A percentile compares a stretch with the other conserved stretches of the same genome.
These are phyloP conservation scores for Plasmodium gaboni DNA, from an alignment of 169 alveolate genomes.

Conservation along the genomic window DNA sequence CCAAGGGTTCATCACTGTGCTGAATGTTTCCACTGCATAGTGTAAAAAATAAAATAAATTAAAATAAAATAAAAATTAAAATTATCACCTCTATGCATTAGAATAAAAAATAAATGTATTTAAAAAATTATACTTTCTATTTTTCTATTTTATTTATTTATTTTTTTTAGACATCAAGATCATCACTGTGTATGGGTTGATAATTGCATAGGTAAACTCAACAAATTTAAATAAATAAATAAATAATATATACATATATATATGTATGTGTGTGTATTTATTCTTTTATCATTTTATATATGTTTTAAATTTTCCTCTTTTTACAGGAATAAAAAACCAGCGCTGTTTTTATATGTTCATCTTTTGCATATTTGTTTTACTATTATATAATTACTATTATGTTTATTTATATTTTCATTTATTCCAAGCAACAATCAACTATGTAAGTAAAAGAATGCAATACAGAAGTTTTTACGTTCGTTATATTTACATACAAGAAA, in stretches of 20 bases:
- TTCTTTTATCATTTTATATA: background rate
- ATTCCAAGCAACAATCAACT: slow-evolving; percentile 26
- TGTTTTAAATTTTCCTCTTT: slow-evolving; percentile 76
- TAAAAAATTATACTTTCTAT: too few species aligned
- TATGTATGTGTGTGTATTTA: background rate
- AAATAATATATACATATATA: slow-evolving; percentile 19
- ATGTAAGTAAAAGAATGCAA: slow-evolving; percentile 40
- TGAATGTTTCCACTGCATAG: slow-evolving; percentile 86
- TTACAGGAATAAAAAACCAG: slow-evolving; percentile 78
- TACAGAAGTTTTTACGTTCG: background rate
- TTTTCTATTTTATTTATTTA: background rate
- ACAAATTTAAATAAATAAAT: background rate
- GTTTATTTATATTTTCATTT: slow-evolving; percentile 49
- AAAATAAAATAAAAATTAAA: background rate
- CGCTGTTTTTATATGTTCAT: slow-evolving; percentile 80
- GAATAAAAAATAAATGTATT: too few species aligned
- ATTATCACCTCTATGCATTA: too few species aligned
- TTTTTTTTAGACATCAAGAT: slow-evolving; percentile 88
- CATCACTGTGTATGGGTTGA: slow-evolving; percentile 98
- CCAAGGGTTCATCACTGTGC: slow-evolving; percentile 90
- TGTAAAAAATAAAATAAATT: slow-evolving; percentile 68
- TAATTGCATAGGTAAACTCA: slow-evolving; percentile 92
- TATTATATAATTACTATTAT: slow-evolving; percentile 65
- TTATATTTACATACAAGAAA: background rate
- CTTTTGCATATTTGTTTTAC: slow-evolving; percentile 67